Base-by-base conservation (phyloP, 2,329 filamentous ascomycete species). In the Zopfia rhizophila region DNA sequence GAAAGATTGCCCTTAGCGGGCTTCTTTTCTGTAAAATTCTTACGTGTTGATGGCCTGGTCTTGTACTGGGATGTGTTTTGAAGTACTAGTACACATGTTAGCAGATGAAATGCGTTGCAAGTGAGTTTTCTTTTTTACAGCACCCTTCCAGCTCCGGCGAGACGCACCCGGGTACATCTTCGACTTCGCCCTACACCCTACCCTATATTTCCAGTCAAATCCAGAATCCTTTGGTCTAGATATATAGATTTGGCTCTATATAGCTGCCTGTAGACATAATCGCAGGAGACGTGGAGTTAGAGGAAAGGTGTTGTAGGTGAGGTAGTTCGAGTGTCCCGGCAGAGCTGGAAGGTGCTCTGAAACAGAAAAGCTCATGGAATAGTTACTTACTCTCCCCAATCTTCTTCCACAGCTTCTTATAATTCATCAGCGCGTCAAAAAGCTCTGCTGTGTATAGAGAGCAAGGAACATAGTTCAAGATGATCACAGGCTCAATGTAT, bases 401-500 rank as follows among this genome's bases (percentile, higher is more conserved):
- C 29, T 28, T 43, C 45, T 67, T 69, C 65, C 65, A 68, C 21
- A 69, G 25, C 40, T 61, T 59, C 51, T 68, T 69, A 45, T 66
- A 69, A 11, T 54, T 60, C 58, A 70, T 67, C 13, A 65, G 53
- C 3, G 64, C 62, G 42, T 63, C 59, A 32, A 69, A 66, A 3
- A 70, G 48, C 16, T 68, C 65, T 3, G 61, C 56, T 7, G 66
- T 70, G 33, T 69, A 69, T 7, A 70, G 38, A 8, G 58, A 53
- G 40, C 66, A 69, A 2, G 62, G 60, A 14, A 65, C 62, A 45
- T 69, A 69, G 43, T 69, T 66, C 10, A 67, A 48, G 27, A 68
- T 60, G 29, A 65, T 58, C 14, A 56, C 46, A 8, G 61, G 61
- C 39, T 64, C 60, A 23, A 55, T 55, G 37, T 57, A 66, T 21